Evolutionary conservation across 345 rosid genomes (phyloP), one percentile per base, ranked within the genome.

Genomic region (Populus euphratica): DNA sequence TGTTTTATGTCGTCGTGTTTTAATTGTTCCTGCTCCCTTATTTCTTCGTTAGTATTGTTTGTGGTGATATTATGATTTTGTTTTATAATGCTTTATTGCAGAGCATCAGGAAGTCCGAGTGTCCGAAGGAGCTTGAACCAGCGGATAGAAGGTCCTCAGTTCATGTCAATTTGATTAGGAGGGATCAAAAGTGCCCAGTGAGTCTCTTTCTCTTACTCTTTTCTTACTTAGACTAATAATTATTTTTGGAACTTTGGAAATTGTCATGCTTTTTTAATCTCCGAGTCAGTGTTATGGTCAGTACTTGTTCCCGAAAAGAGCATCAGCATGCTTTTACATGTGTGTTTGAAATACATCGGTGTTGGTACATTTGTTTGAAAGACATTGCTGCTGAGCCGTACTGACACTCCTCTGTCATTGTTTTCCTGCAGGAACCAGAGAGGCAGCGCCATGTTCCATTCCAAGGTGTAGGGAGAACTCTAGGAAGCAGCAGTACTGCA

Each of bases 121-220:
- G 99, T 72, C 99, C 99, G 1, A 91, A 88, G 79, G 99, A 92
- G 89, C 99, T 95, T 39, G 98, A 93, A 87, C 98, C 98, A 81
- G 91, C 85, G 0, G 98, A 93, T 86, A 86, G 86, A 75, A 91
- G 92, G 84, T 85, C 99, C 64, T 79, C 89, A 0, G 94, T 95
- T 62, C 94, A 90, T 84, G 98, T 93, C 62, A 94, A 93, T 84
- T 88, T 94, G 81, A 91, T 93, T 67, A 87, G 92, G 84, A 89
- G 89, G 85, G 95, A 90, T 0, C 90, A 86, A 85, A 85, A 87
- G 14, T 88, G 86, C 81, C 97, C 94, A 13, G 98, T 94, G 80
- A 91, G 96, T 82, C 12, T 64, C 79, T 73, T 65, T 70, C 73
- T 74, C 62, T 66, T 67, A 35, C 54, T 44, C 66, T 61, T 35